Conservation (phyloP, 2,329 filamentous ascomycete genomes). For the Blumeria hordei region DNA sequence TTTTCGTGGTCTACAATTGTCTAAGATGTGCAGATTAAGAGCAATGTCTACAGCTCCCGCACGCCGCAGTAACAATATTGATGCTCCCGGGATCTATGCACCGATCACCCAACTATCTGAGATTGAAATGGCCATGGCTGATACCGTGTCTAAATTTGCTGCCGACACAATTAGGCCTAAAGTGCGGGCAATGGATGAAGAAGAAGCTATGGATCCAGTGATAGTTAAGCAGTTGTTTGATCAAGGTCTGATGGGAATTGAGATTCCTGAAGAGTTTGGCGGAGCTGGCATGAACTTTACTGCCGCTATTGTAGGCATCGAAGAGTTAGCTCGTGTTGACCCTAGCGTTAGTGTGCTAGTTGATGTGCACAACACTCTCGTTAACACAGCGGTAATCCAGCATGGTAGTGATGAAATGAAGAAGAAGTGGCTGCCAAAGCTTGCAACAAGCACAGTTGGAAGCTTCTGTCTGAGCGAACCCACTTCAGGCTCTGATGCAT, state of each 20-base stretch:
- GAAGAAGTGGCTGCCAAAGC: constrained; percentile 68
- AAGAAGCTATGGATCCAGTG: constrained; percentile 70
- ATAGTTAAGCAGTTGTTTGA: constrained; percentile 89
- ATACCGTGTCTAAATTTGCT: constrained; percentile 77
- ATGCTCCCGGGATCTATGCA: constrained; percentile 14
- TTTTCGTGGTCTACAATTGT: too few relatives aligned
- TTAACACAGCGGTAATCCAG: constrained; percentile 80
- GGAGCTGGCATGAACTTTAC: constrained; percentile 99
- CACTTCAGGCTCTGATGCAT: constrained; percentile 81
- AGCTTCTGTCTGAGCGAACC: constrained; percentile 89
- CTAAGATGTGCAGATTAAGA: too few relatives aligned
- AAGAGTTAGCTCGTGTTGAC: constrained; percentile 83
- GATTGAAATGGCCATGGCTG: constrained; percentile 68
- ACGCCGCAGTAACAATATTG: too few relatives aligned
- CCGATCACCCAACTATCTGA: constrained; percentile 87
- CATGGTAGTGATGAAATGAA: constrained; percentile 56
- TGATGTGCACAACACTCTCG: constrained; percentile 94
- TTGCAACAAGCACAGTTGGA: constrained; percentile 70
- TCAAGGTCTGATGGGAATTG: constrained; percentile 89
- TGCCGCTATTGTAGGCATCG: constrained; percentile 81
- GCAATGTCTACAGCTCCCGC: too few relatives aligned
- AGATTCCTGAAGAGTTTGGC: constrained; percentile 92
- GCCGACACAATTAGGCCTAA: constrained; percentile 72
- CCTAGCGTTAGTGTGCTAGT: constrained; percentile 87
- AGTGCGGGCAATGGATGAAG: constrained; percentile 93